Base-by-base conservation (phyloP, 176 grass and related monocot species). In the Aegilops speltoides region DNA sequence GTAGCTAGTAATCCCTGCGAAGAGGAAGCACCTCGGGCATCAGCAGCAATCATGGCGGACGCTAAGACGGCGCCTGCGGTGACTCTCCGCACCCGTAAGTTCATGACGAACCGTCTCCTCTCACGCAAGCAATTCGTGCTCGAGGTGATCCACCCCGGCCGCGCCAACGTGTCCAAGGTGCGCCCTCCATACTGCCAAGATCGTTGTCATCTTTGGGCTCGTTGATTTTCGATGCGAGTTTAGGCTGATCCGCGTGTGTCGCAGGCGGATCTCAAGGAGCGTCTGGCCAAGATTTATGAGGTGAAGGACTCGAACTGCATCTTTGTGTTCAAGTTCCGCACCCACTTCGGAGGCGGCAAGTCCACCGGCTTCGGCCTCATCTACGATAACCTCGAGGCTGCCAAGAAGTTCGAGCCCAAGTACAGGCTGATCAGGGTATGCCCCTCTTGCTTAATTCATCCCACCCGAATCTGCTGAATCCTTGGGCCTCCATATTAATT, bases 291-390 rank as follows among this genome's bases (percentile, higher is more conserved):
- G 71, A 22, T 94, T 9, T 95, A 94, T 68, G 96, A 95, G 50
- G 93, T 95, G 3, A 95, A 95, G 88, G 91, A 98, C 60, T 46
- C 91, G 19, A 95, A 91, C 91, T 91, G 89, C 80, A 98, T 98
- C 76, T 98, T 98, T 85, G 96, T 98, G 8, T 98, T 98, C 93
- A 95, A 98, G 82, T 98, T 98, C 86, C 91, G 93, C 78, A 98
- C 96, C 34, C 93, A 98, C 78, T 98, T 95, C 78, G 93, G 96
- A 86, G 96, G 96, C 12, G 91, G 96, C 43, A 98, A 98, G 81
- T 98, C 93, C 16, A 98, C 93, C 48, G 93, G 96, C 0, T 98
- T 98, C 62, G 96, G 96, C 3, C 90, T 98, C 80, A 98, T 98
- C 83, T 98, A 98, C 59, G 96, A 98, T 70, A 92, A 84, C 64